A percentile compares a stretch with the other conserved stretches of the same genome.
These are phyloP conservation scores for Paraphoma chrysanthemicola DNA, from an alignment of 2,329 filamentous ascomycete genomes.

Conservation along the genomic window DNA sequence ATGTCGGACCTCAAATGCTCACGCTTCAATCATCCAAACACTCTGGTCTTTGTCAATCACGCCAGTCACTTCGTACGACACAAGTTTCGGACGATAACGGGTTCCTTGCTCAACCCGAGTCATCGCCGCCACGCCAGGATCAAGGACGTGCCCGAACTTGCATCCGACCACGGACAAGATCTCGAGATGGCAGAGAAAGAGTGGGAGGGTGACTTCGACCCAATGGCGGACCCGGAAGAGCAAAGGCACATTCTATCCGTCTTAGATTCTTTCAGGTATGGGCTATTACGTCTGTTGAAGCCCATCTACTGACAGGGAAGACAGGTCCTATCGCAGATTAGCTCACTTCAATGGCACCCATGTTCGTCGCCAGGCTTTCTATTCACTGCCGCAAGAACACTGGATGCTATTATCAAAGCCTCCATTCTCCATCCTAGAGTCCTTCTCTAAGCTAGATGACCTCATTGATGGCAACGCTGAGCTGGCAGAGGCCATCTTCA, in stretches of 20 bases:
- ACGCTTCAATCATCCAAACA: not conserved
- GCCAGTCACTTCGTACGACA: no score
- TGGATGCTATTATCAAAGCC: constrained; percentile 81
- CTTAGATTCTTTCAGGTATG: constrained; percentile 88
- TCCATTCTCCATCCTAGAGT: constrained; percentile 83
- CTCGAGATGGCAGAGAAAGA: constrained; percentile 34
- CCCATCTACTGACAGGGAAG: not conserved
- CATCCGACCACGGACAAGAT: not conserved
- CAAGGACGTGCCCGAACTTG: not conserved
- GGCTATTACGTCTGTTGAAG: not conserved
- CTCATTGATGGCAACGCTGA: constrained; percentile 89
- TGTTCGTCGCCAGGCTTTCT: constrained; percentile 88
- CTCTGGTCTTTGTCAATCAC: not conserved
- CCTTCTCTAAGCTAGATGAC: constrained; percentile 78
- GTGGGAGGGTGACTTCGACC: constrained; percentile 70
- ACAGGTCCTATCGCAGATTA: constrained; percentile 80
- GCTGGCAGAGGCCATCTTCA: constrained; percentile 79
- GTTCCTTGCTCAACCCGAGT: no score
- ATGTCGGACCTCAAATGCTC: constrained; percentile 1
- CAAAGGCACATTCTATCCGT: constrained; percentile 78
- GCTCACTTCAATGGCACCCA: constrained; percentile 93
- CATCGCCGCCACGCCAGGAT: no score
- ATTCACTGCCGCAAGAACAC: constrained; percentile 82
- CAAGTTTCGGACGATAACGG: no score
- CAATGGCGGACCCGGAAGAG: constrained; percentile 79